Evolutionary conservation across 805 yeast species (phyloP).

Genomic region (Pichia occidentalis): DNA sequence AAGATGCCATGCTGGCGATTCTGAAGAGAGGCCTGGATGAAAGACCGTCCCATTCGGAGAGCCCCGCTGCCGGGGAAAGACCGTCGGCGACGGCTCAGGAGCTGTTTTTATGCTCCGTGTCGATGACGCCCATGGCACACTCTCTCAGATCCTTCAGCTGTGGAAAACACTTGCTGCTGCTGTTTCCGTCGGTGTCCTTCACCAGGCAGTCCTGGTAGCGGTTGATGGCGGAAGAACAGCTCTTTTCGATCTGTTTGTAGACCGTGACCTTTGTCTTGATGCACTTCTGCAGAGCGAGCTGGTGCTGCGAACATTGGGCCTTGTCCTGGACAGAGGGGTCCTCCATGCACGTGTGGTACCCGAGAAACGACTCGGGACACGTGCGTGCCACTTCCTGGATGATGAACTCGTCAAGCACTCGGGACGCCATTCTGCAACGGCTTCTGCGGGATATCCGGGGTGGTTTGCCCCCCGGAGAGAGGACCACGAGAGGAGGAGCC

Average conservation of each 20-base stretch:
- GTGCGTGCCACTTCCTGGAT: constrained; percentile 72
- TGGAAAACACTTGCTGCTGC: constrained; percentile 44
- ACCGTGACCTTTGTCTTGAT: constrained; percentile 62
- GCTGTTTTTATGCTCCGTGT: constrained; percentile 1
- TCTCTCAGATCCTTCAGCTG: constrained; percentile 51
- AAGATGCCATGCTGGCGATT: too few relatives aligned
- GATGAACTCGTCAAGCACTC: constrained; percentile 60
- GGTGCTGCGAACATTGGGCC: constrained; percentile 47
- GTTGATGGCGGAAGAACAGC: constrained; percentile 52
- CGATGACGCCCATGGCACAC: constrained; percentile 33
- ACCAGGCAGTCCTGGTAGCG: constrained; percentile 62
- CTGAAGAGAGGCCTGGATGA: too few relatives aligned
- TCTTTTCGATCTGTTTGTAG: constrained; percentile 57
- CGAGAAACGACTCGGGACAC: constrained; percentile 69
- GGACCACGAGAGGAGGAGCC: too few relatives aligned
- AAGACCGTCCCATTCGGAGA: too few relatives aligned
- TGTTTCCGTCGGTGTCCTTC: constrained; percentile 35
- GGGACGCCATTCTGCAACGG: constrained; percentile 31
- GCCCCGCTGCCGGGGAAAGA: too few relatives aligned
- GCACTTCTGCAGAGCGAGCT: constrained; percentile 52
- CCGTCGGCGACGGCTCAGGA: background rate
- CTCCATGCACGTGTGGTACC: constrained; percentile 64
- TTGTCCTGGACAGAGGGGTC: constrained; percentile 45
- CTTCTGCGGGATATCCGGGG: background rate
- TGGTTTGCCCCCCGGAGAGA: background rate